phyloP scores from a whole-genome alignment of 75 land plant genomes.

The Cunninghamia lanceolata region DNA sequence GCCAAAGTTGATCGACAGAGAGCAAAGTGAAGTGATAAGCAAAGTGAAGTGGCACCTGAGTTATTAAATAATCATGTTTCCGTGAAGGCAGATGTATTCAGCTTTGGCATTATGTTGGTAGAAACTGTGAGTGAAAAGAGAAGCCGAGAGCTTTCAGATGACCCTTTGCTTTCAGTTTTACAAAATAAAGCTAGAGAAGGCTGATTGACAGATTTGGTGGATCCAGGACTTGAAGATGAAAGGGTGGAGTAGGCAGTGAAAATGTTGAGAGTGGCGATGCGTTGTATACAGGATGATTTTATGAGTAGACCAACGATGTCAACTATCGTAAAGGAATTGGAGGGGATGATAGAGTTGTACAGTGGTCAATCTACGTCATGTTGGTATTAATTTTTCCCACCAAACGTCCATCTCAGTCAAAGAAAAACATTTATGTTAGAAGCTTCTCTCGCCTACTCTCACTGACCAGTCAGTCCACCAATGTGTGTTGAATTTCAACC shows the following conservation, averaged over 20 bases:
- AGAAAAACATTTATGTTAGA: too few relatives aligned
- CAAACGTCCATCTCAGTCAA: too few relatives aligned
- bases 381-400: too few relatives aligned
- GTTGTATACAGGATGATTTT: not conserved
- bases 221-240: not conserved
- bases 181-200: constrained; percentile 5
- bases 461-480: too few relatives aligned
- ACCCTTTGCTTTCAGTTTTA: not conserved
- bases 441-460: too few relatives aligned
- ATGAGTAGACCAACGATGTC: not conserved
- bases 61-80: constrained; percentile 1
- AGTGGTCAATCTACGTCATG: too few relatives aligned
- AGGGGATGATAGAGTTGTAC: not conserved
- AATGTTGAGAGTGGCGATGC: not conserved
- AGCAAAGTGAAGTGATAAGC: not conserved
- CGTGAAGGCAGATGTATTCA: constrained; percentile 21
- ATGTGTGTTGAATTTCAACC: too few relatives aligned
- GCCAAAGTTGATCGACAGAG: constrained; percentile 18
- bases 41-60: not conserved
- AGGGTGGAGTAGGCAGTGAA: not conserved
- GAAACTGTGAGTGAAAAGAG: constrained; percentile 20
- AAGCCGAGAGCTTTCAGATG: constrained; percentile 10
- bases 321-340: not conserved
- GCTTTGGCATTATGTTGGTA: constrained; percentile 18
- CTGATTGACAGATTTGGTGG: constrained; percentile 4